Base-by-base conservation (phyloP, 2,329 filamentous ascomycete species). In the Periconia sp. region DNA sequence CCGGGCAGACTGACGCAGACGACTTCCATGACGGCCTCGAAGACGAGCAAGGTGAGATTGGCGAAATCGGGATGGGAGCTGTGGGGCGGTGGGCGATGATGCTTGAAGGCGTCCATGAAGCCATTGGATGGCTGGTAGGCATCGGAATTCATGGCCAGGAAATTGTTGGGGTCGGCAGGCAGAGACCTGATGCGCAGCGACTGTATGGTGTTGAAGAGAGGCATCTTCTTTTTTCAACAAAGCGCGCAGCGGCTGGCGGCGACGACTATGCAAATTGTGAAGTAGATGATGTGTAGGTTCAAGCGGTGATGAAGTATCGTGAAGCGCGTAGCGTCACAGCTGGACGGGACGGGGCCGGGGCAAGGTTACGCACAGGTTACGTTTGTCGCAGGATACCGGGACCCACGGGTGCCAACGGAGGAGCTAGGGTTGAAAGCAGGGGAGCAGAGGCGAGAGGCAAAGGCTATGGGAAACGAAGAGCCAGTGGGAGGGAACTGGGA, bases 1-100 rank as follows among this genome's bases (percentile, higher is more conserved):
- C 94, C 94, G 0, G 94, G 94, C 62, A 97, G 77, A 73, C 90
- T 93, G 72, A 99, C 92, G 71, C 92, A 97, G 47, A 99, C 89
- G 20, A 97, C 93, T 71, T 97, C 92, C 68, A 97, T 81, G 27
- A 97, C 92, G 11, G 94, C 94, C 76, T 96, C 92, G 68, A 96
- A 96, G 62, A 97, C 92, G 54, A 96, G 86, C 23, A 95, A 80
- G 40, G 86, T 82, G 30, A 96, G 81, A 64, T 92, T 82, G 53
- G 78, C 79, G 58, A 91, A 80, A 49, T 88, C 81, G 14, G 88
- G 87, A 60, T 91, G 87, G 48, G 72, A 71, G 41, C 68, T 66
- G 58, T 77, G 76, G 17, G 63, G 60, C 49, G 58, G 57, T 23
- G 47, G 47, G 20, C 45, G 52, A 57, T 64, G 64, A 54, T 65